Evolutionary conservation across 306 rosid species (phyloP).

Genomic region (Vigna radiata): DNA sequence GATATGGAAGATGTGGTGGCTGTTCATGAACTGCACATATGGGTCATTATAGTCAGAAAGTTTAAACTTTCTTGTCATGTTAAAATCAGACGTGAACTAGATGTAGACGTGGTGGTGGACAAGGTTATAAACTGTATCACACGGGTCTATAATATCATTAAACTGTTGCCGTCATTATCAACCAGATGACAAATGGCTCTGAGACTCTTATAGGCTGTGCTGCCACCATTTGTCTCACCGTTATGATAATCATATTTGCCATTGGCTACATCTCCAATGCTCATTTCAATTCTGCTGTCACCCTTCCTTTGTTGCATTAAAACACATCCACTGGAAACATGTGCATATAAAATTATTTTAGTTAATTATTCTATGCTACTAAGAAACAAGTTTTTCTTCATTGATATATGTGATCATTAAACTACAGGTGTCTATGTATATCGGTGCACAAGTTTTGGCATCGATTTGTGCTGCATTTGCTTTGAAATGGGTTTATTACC

Average conservation of each 20-base stretch:
- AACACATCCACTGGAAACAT: conserved; percentile 85
- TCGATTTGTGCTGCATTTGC: conserved; percentile 75
- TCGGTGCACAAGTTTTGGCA: conserved; percentile 77
- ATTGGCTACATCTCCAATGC: conserved; percentile 94
- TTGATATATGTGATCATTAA: neutral
- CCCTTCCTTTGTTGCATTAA: conserved; percentile 87
- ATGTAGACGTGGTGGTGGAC: too few relatives aligned
- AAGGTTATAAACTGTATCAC: too few relatives aligned
- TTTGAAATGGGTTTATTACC: conserved; percentile 44
- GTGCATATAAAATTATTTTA: neutral
- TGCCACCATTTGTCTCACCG: conserved; percentile 75
- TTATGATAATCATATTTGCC: conserved; percentile 76
- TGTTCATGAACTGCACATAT: too few relatives aligned
- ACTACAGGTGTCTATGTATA: conserved; percentile 72
- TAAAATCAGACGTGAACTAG: too few relatives aligned
- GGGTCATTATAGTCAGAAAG: too few relatives aligned
- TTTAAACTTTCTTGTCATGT: too few relatives aligned
- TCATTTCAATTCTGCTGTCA: conserved; percentile 87
- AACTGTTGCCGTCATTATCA: conserved; percentile 79
- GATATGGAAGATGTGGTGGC: too few relatives aligned
- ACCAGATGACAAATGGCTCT: conserved; percentile 71
- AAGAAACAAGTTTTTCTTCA: neutral
- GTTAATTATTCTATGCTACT: too few relatives aligned
- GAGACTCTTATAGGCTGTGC: conserved; percentile 80
- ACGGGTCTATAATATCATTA: too few relatives aligned